Base-by-base conservation (phyloP, 495 filamentous ascomycete genomes). In the Staphylotrichum tortipilum region DNA sequence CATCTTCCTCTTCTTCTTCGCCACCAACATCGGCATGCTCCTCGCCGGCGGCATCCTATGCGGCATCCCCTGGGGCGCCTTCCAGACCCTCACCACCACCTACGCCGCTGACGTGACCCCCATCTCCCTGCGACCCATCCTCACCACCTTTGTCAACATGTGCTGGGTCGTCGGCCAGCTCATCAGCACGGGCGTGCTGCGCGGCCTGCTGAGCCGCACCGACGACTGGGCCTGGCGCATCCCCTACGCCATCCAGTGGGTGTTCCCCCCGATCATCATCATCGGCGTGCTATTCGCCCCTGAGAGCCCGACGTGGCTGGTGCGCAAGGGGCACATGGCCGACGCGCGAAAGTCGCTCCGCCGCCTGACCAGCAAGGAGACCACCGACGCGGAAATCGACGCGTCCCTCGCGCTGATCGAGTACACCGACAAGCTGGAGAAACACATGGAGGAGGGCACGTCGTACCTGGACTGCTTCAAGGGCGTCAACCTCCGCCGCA, bases 121-220 rank as follows among this genome's bases (percentile, higher is more conserved):
- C 10, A 74, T 83, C 36, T 71, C 74, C 3, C 70, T 86, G 29
- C 77, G 83, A n/a, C 71, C 76, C 1, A 83, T 83, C 54, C 63
- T 86, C 28, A 84, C 80, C 4, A 83, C 80, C 18, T 85, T 81
- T 49, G 80, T 85, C 60, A 86, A 85, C 59, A 76, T 84, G 58
- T 85, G 82, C 62, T 87, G 82, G 82, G 81, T 80, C 7, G 69
- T 87, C 19, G 83, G 83, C 30, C 80, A 85, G 55, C 69, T 86
- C 49, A 80, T 87, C 52, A 78, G 77, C n/a, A 66, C 78, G 12
- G 83, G 78, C 36, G 81, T 85, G 42, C 74, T 83, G 33, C 74
- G 73, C 49, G 70, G 68, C 1, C 74, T 83, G 52, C 59, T 80
- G 35, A 58, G 59, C 23, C 66, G 76, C 9, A 40, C 58, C 9